Percentiles rank a stretch among this genome's conserved stretches.
These are phyloP conservation scores for Neonectria punicea DNA, from an alignment of 2,329 filamentous ascomycete species.

Conservation along the genomic window DNA sequence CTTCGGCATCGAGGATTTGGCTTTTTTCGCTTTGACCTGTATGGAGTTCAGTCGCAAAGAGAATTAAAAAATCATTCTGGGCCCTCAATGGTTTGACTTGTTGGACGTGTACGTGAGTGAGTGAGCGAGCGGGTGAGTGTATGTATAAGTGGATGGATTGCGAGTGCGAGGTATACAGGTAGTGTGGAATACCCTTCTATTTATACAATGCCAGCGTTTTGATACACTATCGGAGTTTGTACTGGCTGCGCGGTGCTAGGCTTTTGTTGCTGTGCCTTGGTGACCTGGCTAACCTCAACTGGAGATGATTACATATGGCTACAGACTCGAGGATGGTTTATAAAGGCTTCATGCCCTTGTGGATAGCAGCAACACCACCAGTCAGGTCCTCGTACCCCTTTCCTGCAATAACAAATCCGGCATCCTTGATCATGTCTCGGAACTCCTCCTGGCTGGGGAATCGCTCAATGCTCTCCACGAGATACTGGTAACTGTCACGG, in stretches of 20 bases:
- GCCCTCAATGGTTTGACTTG: constrained; percentile 31
- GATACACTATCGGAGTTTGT: neutral
- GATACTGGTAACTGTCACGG: constrained; percentile 95
- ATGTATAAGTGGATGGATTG: constrained; percentile 5
- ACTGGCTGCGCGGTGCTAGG: constrained; percentile 22
- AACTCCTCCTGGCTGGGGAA: constrained; percentile 92
- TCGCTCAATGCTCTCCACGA: constrained; percentile 96
- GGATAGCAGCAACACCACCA: constrained; percentile 92
- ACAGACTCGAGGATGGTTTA: constrained; percentile 30
- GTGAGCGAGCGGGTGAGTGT: constrained; percentile 16
- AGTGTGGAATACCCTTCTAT: constrained; percentile 38
- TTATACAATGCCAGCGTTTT: constrained; percentile 35
- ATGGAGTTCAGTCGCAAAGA: constrained; percentile 47
- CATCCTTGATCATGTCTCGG: constrained; percentile 81
- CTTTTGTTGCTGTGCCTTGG: neutral
- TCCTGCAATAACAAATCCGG: constrained; percentile 86
- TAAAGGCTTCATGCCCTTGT: constrained; percentile 91
- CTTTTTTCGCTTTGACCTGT: constrained; percentile 47
- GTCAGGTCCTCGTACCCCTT: constrained; percentile 90
- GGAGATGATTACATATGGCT: constrained; percentile 37
- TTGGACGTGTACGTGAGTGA: neutral
- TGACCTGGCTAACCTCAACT: constrained; percentile 26
- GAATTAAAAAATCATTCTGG: constrained; percentile 45
- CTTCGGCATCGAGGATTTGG: constrained; percentile 44
- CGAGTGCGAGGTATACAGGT: constrained; percentile 15